phyloP scores from a whole-genome alignment of 116 monocot species.

The Papilionanthe hybrid region DNA sequence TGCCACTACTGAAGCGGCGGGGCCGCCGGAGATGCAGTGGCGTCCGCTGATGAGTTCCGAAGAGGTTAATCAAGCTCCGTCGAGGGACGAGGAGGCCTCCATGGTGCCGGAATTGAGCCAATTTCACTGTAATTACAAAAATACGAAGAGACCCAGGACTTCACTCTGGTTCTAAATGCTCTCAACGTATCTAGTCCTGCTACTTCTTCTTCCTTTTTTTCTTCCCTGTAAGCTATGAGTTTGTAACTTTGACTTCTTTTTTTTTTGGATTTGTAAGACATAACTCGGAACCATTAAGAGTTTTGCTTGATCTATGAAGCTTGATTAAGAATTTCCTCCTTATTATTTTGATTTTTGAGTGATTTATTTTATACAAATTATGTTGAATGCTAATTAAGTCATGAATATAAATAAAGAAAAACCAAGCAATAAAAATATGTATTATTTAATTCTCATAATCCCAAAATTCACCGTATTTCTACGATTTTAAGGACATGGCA shows the following conservation, averaged over 20 bases:
- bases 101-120: conserved; percentile 4
- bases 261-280: background rate
- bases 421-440: too few species aligned
- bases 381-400: too few species aligned
- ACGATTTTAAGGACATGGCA: too few species aligned
- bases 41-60: background rate
- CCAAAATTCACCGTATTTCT: too few species aligned
- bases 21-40: background rate
- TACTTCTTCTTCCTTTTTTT: background rate
- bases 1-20: background rate
- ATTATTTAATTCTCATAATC: too few species aligned
- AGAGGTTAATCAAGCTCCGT: background rate
- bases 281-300: background rate
- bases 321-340: background rate
- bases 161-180: background rate
- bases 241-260: background rate
- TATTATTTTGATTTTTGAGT: background rate
- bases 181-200: background rate
- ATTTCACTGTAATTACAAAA: background rate
- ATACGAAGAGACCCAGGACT: background rate
- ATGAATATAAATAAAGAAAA: too few species aligned
- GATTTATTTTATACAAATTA: too few species aligned
- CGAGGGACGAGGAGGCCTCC: background rate
- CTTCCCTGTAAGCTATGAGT: background rate
- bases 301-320: background rate